phyloP scores from a whole-genome alignment of 768 basidiomycete genomes.

The Hemileccinum impolitum region DNA sequence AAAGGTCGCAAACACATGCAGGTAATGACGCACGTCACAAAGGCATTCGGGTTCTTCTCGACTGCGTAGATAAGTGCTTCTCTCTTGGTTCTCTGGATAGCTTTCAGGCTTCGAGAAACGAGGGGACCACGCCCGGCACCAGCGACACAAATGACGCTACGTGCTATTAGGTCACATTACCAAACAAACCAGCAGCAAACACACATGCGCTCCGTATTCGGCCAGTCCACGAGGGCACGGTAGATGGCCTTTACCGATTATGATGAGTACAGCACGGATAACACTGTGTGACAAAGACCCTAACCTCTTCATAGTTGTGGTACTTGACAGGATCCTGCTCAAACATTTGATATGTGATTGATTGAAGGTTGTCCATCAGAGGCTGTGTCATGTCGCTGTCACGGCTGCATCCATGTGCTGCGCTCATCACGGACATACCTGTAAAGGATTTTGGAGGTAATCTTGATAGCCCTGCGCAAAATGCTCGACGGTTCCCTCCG shows the following conservation, averaged over 20 bases:
- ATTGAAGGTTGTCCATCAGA: slow-evolving; percentile 95
- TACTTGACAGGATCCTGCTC: slow-evolving; percentile 99
- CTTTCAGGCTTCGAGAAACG: slow-evolving; percentile 78
- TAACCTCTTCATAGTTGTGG: slow-evolving; percentile 87
- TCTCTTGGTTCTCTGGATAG: slow-evolving; percentile 63
- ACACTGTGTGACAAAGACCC: slow-evolving; percentile 8
- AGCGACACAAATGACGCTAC: slow-evolving; percentile 82
- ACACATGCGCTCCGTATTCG: slow-evolving; percentile 58
- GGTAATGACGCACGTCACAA: slow-evolving; percentile 73
- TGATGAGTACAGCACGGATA: slow-evolving; percentile 9
- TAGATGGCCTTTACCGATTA: slow-evolving; percentile 62
- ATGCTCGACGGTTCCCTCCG: slow-evolving; percentile 76
- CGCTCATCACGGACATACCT: slow-evolving; percentile 45
- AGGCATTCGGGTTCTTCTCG: slow-evolving; percentile 97
- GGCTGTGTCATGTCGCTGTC: slow-evolving; percentile 49
- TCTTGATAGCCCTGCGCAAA: slow-evolving; percentile 94
- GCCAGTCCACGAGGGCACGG: slow-evolving; percentile 72
- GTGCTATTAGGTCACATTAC: slow-evolving; percentile 15
- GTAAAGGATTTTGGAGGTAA: slow-evolving; percentile 90
- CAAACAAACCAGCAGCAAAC: slow-evolving; percentile 29
- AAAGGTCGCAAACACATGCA: slow-evolving; percentile 7
- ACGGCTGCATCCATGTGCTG: slow-evolving; percentile 4
- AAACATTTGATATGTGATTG: slow-evolving; percentile 95
- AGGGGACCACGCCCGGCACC: slow-evolving; percentile 95
- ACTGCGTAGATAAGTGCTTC: slow-evolving; percentile 77